Conservation (phyloP, 768 basidiomycete genomes). For the Fomitopsis serialis region DNA sequence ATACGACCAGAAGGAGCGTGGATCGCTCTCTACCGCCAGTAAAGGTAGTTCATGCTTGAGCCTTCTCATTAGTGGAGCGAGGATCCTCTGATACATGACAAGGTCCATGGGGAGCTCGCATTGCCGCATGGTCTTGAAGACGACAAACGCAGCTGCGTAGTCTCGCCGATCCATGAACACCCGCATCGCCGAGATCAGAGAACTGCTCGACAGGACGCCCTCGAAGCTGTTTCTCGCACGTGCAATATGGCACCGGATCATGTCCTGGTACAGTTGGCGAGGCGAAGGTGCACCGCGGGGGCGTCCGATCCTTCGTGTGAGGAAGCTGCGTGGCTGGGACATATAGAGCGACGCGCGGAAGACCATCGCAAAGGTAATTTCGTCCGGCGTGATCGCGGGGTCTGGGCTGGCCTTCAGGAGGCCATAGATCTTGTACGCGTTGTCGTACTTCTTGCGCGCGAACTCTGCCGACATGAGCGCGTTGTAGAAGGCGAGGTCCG, state of each 20-base stretch:
- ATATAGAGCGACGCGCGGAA: slow-evolving; percentile 28
- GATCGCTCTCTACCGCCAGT: neutral
- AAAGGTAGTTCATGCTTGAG: slow-evolving; percentile 5
- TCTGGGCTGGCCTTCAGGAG: slow-evolving; percentile 30
- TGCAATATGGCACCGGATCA: slow-evolving; percentile 32
- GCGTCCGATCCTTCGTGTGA: slow-evolving; percentile 16
- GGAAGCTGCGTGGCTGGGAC: slow-evolving; percentile 8
- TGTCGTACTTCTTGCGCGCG: slow-evolving; percentile 23
- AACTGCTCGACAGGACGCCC: slow-evolving; percentile 10
- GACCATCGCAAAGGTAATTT: slow-evolving; percentile 38
- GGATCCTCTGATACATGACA: slow-evolving; percentile 13
- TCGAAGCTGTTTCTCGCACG: slow-evolving; percentile 10
- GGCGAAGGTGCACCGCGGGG: slow-evolving; percentile 26
- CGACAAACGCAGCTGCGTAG: slow-evolving; percentile 42
- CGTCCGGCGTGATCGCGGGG: slow-evolving; percentile 33
- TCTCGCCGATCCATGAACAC: slow-evolving; percentile 39
- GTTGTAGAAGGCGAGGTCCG: slow-evolving; percentile 42
- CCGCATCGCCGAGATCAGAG: slow-evolving; percentile 39
- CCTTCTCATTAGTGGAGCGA: slow-evolving; percentile 9
- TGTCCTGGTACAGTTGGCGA: slow-evolving; percentile 40
- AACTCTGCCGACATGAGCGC: slow-evolving; percentile 38
- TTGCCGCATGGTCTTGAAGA: slow-evolving; percentile 23
- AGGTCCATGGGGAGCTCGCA: slow-evolving; percentile 5
- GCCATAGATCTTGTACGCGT: slow-evolving; percentile 40
- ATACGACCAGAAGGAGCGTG: slow-evolving; percentile 11